A percentile compares a stretch with the other conserved stretches of the same genome.
phyloP scores from a whole-genome alignment of 2,329 filamentous ascomycete genomes.

The Trichophyton equinum region DNA sequence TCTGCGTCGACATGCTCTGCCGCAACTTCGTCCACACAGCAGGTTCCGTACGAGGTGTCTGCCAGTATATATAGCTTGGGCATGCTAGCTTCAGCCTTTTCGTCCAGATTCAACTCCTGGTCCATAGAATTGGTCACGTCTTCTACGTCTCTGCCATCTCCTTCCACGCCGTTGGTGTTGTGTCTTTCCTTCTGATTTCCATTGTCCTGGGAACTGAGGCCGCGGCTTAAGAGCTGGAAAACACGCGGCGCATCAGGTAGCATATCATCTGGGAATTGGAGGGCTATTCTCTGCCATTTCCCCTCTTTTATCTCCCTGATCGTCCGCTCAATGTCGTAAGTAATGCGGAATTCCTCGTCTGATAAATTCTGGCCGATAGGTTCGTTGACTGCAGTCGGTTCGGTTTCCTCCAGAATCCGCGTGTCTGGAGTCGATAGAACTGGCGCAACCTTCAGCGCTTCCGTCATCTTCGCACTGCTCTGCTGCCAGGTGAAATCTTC shows the following conservation, averaged over 20 bases:
- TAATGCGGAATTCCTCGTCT: slow-evolving; percentile 58
- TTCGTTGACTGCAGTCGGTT: slow-evolving; percentile 21
- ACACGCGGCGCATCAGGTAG: slow-evolving; percentile 73
- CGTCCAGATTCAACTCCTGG: slow-evolving; percentile 13
- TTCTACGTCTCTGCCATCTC: slow-evolving; percentile 16
- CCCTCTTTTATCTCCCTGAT: slow-evolving; percentile 60
- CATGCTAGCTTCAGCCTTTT: slow-evolving; percentile 13
- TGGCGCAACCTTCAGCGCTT: slow-evolving; percentile 36
- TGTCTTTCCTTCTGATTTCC: slow-evolving; percentile 4
- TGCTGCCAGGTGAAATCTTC: neutral
- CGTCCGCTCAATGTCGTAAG: slow-evolving; percentile 79
- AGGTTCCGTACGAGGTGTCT: slow-evolving; percentile 93
- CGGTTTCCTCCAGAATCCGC: slow-evolving; percentile 46
- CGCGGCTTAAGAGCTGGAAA: slow-evolving; percentile 50
- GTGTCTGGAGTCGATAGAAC: slow-evolving; percentile 52
- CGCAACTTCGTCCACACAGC: slow-evolving; percentile 93
- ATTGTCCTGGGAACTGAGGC: slow-evolving; percentile 26
- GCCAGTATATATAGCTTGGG: slow-evolving; percentile 65
- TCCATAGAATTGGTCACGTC: slow-evolving; percentile 5
- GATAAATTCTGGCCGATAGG: slow-evolving; percentile 26
- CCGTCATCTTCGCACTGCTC: slow-evolving; percentile 7
- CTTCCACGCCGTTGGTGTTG: slow-evolving; percentile 9
- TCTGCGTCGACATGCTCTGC: slow-evolving; percentile 88
- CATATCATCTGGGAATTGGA: slow-evolving; percentile 97
- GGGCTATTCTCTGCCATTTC: slow-evolving; percentile 61